phyloP scores from a whole-genome alignment of 768 basidiomycete species.

The Hypholoma sublateritium region DNA sequence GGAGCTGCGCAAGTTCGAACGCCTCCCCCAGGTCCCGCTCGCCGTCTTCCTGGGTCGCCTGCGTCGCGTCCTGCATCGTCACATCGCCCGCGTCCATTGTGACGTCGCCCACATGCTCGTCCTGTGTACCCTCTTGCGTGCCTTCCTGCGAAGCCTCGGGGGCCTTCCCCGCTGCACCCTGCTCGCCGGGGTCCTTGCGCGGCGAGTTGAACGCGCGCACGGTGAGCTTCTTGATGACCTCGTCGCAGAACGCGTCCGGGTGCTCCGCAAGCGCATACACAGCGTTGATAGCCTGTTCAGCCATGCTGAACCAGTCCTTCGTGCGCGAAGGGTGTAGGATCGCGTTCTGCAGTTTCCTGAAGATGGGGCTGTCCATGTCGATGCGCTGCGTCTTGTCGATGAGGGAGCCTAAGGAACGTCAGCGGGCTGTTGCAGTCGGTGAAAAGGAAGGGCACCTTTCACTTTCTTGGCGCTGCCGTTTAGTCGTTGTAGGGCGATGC shows the following conservation, averaged over 20 bases:
- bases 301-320: conserved; percentile 95
- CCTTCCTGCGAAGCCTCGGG: conserved; percentile 46
- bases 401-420: conserved; percentile 63
- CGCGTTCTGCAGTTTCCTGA: conserved; percentile 78
- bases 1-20: conserved; percentile 88
- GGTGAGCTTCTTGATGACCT: conserved; percentile 83
- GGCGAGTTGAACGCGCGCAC: conserved; percentile 58
- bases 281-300: conserved; percentile 96
- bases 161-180: conserved; percentile 9
- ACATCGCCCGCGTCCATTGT: conserved; percentile 26
- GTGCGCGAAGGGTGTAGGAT: conserved; percentile 79
- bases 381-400: conserved; percentile 83
- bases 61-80: conserved; percentile 27
- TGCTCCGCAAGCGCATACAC: conserved; percentile 94
- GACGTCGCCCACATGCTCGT: conserved; percentile 43
- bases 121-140: conserved; percentile 10
- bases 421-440: background rate
- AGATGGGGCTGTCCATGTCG: conserved; percentile 85
- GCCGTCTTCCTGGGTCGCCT: conserved; percentile 22
- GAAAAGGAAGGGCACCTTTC: conserved; percentile 59
- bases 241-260: conserved; percentile 81
- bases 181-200: conserved; percentile 16
- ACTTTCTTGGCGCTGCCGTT: conserved; percentile 97
- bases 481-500: conserved; percentile 87
- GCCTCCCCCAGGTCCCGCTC: conserved; percentile 71